phyloP scores from a whole-genome alignment of 2,329 filamentous ascomycete genomes.

The Talaromyces sp. region DNA sequence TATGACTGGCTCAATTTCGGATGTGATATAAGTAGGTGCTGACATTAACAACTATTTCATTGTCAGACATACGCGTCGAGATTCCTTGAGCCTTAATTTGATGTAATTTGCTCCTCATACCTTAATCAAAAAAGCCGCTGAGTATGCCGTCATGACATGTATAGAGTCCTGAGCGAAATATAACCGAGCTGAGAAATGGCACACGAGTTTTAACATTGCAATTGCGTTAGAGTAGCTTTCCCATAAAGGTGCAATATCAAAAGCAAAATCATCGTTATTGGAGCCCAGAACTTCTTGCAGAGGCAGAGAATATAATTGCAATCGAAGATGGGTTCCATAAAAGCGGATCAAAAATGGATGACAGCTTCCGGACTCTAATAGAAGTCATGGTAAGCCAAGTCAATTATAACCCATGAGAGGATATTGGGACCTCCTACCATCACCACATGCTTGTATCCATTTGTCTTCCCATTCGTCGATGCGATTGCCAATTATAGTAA shows the following conservation, averaged over 20 bases:
- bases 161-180: conserved; percentile 43
- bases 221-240: conserved; percentile 26
- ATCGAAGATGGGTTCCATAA: conserved; percentile 38
- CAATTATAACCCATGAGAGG: neutral
- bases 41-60: conserved; percentile 8
- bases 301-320: conserved; percentile 38
- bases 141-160: conserved; percentile 44
- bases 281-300: conserved; percentile 32
- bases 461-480: conserved; percentile 17
- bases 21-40: neutral
- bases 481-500: conserved; percentile 15
- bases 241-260: conserved; percentile 25
- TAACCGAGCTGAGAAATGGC: conserved; percentile 28
- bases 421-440: neutral
- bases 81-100: neutral
- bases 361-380: conserved; percentile 24
- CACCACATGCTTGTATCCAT: neutral
- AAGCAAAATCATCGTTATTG: conserved; percentile 20
- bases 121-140: conserved; percentile 40
- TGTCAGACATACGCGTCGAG: neutral
- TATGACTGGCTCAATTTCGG: neutral
- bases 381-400: neutral
- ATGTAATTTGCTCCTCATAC: neutral
- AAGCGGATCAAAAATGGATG: conserved; percentile 39
- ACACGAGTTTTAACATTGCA: conserved; percentile 33